Conservation (phyloP, 495 filamentous ascomycete species). For the Hypomontagnella monticulosa region DNA sequence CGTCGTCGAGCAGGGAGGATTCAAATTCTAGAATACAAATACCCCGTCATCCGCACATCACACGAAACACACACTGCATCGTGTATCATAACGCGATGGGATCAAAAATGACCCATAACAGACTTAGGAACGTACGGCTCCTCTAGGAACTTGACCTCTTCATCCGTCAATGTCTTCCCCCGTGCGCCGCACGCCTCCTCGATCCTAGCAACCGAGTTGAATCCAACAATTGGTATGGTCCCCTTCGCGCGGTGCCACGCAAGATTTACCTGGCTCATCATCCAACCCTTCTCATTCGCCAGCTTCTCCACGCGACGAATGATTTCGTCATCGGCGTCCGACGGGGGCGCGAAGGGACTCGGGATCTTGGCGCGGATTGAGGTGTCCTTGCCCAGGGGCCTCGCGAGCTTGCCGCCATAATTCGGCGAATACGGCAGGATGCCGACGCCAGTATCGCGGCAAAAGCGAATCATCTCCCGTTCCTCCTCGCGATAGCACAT, state of each 20-base stretch:
- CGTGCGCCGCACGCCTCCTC: constrained; percentile 66
- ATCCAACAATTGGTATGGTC: constrained; percentile 65
- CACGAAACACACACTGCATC: too few species aligned
- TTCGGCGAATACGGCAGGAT: constrained; percentile 74
- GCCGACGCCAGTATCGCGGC: constrained; percentile 74
- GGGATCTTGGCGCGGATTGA: constrained; percentile 26
- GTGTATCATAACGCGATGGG: too few species aligned
- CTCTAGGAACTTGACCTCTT: constrained; percentile 70
- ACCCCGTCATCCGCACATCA: too few species aligned
- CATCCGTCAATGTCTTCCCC: constrained; percentile 61
- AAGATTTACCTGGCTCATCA: constrained; percentile 68
- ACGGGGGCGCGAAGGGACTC: constrained; percentile 31
- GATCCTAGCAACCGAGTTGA: constrained; percentile 60
- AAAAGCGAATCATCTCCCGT: constrained; percentile 78
- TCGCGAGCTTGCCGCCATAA: constrained; percentile 63
- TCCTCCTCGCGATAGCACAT: constrained; percentile 80
- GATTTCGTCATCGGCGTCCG: constrained; percentile 48
- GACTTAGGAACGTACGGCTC: constrained; percentile 59
- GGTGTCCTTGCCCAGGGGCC: constrained; percentile 46
- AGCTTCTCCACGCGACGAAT: constrained; percentile 67
- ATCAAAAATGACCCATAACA: constrained; percentile 14
- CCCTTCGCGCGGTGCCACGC: constrained; percentile 62
- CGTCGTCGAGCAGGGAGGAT: constrained; percentile 10
- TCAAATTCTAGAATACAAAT: constrained; percentile 16
- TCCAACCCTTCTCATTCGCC: constrained; percentile 65